Conservation (phyloP, 2,329 filamentous ascomycete genomes). For the Nectriaceae sp. region DNA sequence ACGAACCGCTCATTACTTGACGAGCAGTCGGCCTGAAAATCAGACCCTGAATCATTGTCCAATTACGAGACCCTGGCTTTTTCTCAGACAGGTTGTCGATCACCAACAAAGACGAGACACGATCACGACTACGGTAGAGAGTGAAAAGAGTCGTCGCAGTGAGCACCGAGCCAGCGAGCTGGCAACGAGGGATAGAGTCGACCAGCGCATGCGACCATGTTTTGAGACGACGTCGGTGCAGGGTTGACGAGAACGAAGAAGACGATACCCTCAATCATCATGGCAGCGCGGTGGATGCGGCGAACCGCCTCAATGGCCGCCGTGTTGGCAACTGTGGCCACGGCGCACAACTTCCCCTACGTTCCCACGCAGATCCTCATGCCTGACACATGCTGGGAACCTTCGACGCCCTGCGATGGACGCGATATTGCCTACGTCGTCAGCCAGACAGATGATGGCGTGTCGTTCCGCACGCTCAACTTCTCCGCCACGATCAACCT, state of each 20-base stretch:
- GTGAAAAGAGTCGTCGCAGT: too few relatives aligned
- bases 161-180: not conserved
- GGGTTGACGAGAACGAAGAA: not conserved
- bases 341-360: conserved; percentile 66
- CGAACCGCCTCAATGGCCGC: conserved; percentile 9
- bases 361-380: conserved; percentile 74
- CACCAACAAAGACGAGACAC: not conserved
- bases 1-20: too few relatives aligned
- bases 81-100: not conserved
- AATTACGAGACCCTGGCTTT: not conserved
- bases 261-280: not conserved
- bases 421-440: conserved; percentile 70
- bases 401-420: conserved; percentile 36
- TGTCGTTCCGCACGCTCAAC: conserved; percentile 65
- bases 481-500: conserved; percentile 58
- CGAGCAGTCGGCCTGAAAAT: conserved; percentile 9
- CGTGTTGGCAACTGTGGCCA: conserved; percentile 16
- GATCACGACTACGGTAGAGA: not conserved
- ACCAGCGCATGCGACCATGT: not conserved
- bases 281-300: not conserved
- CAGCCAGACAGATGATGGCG: conserved; percentile 48
- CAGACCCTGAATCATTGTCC: conserved; percentile 3
- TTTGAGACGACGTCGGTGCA: not conserved
- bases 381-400: conserved; percentile 45
- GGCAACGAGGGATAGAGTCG: not conserved